Evolutionary conservation across 2,329 filamentous ascomycete genomes (phyloP).

Genomic region (Paecilomyces fulvus): DNA sequence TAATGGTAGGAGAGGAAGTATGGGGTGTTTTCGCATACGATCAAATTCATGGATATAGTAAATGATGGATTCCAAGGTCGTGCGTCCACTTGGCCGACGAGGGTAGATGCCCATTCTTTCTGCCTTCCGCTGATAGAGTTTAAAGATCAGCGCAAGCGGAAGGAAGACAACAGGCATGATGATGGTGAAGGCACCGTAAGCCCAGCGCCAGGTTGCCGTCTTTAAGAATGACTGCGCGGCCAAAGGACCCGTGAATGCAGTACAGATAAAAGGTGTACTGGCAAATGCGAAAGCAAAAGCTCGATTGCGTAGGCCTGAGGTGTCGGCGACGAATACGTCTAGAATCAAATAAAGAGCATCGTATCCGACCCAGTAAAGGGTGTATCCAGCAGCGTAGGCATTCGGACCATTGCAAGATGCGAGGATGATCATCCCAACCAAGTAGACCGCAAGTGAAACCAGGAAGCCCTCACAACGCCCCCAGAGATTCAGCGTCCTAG

Average conservation of each 20-base stretch:
- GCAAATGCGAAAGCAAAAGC: conserved; percentile 50
- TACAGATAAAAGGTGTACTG: conserved; percentile 50
- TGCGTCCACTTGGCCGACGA: conserved; percentile 34
- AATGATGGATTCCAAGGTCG: conserved; percentile 35
- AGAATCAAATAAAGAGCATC: conserved; percentile 46
- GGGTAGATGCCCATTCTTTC: conserved; percentile 42
- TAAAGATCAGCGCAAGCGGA: conserved; percentile 46
- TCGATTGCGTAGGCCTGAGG: conserved; percentile 49
- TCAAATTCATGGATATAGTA: conserved; percentile 55
- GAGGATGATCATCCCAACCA: conserved; percentile 48
- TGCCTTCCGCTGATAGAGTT: conserved; percentile 49
- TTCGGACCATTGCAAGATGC: conserved; percentile 50
- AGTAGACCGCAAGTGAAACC: conserved; percentile 36
- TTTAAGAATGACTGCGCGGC: conserved; percentile 41
- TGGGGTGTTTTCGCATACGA: conserved; percentile 34
- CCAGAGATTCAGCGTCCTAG: conserved; percentile 55
- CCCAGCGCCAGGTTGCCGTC: conserved; percentile 50
- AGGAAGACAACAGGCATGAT: conserved; percentile 46
- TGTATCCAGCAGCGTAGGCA: conserved; percentile 37
- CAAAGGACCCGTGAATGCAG: conserved; percentile 45
- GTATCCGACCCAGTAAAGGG: conserved; percentile 50
- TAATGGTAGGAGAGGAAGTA: conserved; percentile 19
- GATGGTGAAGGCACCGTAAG: conserved; percentile 51
- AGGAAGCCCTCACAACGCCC: conserved; percentile 49
- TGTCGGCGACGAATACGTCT: conserved; percentile 52